These are phyloP conservation scores for Metschnikowia gelsemii DNA, from an alignment of 805 yeast species.

Conservation along the genomic window DNA sequence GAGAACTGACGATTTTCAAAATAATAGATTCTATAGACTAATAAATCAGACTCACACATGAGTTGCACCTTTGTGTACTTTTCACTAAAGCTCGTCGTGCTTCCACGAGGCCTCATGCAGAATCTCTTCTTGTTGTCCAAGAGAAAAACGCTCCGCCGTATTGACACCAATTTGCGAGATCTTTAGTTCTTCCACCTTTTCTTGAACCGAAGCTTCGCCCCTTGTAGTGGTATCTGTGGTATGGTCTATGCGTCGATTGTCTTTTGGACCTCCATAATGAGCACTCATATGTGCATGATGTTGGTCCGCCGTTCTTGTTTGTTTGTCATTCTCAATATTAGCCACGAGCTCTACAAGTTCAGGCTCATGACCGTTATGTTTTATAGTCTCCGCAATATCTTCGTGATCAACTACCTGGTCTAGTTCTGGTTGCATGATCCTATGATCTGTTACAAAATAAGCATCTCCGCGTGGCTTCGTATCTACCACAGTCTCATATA, in stretches of 20 bases:
- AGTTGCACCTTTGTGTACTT: too few relatives aligned
- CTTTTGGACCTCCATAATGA: too few relatives aligned
- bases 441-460: too few relatives aligned
- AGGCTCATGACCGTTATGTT: neutral
- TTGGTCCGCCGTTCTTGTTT: too few relatives aligned
- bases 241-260: too few relatives aligned
- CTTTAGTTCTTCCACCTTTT: neutral
- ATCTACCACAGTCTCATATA: too few relatives aligned
- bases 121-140: too few relatives aligned
- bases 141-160: too few relatives aligned
- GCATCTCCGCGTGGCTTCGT: too few relatives aligned
- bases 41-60: neutral
- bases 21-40: neutral
- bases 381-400: neutral
- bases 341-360: neutral
- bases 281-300: too few relatives aligned
- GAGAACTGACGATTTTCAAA: neutral
- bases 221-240: neutral
- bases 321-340: neutral
- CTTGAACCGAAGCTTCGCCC: neutral
- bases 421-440: neutral
- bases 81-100: slow-evolving; percentile 13
- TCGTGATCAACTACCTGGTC: neutral
- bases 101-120: neutral
- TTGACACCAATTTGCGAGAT: too few relatives aligned